Percentiles rank a stretch among this genome's conserved stretches.
These are phyloP conservation scores for Stephanodiscus minutulus DNA, from an alignment of 108 stramenopile species.

Conservation along the genomic window DNA sequence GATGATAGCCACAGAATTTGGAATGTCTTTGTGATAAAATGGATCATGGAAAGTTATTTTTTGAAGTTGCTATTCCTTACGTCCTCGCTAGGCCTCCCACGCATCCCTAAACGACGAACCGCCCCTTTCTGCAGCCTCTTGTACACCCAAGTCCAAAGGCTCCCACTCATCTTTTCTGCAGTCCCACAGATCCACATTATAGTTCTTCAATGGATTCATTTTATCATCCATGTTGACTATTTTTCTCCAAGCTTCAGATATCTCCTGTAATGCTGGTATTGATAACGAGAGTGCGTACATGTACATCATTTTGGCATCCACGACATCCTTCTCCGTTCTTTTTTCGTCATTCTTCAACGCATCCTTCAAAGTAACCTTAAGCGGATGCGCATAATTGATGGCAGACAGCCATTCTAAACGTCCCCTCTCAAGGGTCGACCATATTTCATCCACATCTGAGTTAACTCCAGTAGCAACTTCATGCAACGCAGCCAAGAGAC, in stretches of 20 bases:
- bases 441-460: constrained; percentile 58
- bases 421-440: constrained; percentile 59
- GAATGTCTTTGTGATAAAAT: constrained; percentile 41
- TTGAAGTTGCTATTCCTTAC: not conserved
- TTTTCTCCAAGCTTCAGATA: constrained; percentile 45
- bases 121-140: constrained; percentile 62
- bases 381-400: constrained; percentile 51
- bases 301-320: constrained; percentile 72
- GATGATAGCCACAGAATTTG: constrained; percentile 63
- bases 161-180: constrained; percentile 57
- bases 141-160: constrained; percentile 61
- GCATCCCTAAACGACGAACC: constrained; percentile 61
- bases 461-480: constrained; percentile 38
- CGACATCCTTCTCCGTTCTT: constrained; percentile 54
- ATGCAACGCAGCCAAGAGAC: constrained; percentile 42
- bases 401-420: constrained; percentile 58
- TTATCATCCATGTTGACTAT: constrained; percentile 54
- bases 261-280: constrained; percentile 32
- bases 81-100: constrained; percentile 49
- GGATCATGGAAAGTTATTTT: not conserved
- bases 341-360: constrained; percentile 51
- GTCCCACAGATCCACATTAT: constrained; percentile 62
- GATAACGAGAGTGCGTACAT: constrained; percentile 60
- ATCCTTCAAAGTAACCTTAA: constrained; percentile 57
- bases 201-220: constrained; percentile 53